Evolutionary conservation across 148 eudicot species (phyloP), one percentile per base, ranked within the genome.

Genomic region (Agrostemma githago): DNA sequence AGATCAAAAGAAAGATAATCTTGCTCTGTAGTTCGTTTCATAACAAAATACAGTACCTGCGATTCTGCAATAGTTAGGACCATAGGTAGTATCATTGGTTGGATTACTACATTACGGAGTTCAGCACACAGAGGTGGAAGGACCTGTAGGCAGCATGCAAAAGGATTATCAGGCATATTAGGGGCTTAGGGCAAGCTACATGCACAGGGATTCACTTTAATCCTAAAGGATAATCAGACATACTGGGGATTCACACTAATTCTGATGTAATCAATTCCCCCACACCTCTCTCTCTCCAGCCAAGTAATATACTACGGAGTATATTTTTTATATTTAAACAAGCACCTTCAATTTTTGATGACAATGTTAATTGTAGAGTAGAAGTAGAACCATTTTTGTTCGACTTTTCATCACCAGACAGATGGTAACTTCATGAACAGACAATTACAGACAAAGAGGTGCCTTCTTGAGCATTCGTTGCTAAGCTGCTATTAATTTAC

Each of bases 111-210:
- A 90, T 95, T 95, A 12, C 98, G 87, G 58, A 92, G 96, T 80
- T 95, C 98, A 26, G 98, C 97, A 82, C 98, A 95, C 66, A 95
- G 96, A 43, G 98, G 97, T 40, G 98, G 97, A 76, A 95, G 98
- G 73, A 95, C 98, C 98, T 95, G 83, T 77, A 84, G 62, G 69
- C 46, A 84, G 40, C 57, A 78, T 44, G 57, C 61, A 12, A 66
- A 12, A 76, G 56, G 56, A 51, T 51, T 3, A 11, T 51, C 8
- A 39, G 51, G 51, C 42, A 53, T 20, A 69, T 69, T 20, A 46
- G 40, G 21, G 58, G 9, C 48, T 69, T 20, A 46, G 40, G 21
- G 58, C 3, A 7, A 44, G 58, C 14, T n/a, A 40, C 40, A 42
- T 46, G 34, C 19, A 6, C 26, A 48, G 12, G 12, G 12, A 8